Base-by-base conservation (phyloP, 2,329 filamentous ascomycete species). In the Ceratocystis eucalypticola region DNA sequence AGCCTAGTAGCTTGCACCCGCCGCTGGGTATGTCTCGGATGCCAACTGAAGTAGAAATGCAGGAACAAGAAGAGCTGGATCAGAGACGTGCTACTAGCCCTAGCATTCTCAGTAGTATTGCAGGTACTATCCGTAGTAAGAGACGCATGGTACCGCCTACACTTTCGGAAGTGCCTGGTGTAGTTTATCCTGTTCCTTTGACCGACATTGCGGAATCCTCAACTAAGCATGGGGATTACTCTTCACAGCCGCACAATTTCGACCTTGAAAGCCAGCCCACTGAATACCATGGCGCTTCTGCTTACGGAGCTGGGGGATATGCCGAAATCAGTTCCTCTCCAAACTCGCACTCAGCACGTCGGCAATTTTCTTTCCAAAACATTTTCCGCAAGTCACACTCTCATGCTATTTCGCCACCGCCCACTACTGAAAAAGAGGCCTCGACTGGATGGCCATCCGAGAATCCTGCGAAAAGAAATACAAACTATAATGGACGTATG, bases 301-400 rank as follows among this genome's bases (percentile, higher is more conserved):
- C 75, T 62, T 74, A 75, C 62, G 77, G 74, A 77, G 74, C 68
- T 76, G 75, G 68, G 75, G 73, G 71, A 69, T 76, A 1, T 46
- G 61, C 62, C 15, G 66, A 65, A 28, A 33, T 30, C 8, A 44
- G 15, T 8, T 86, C 87, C 0, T 80, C 83, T 2, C 86, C 86
- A 1, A 85, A 85, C 3, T 84, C 81, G 2, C 83, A 82, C 65
- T 78, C 78, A 37, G 84, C 88, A 10, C 83, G 79, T 70, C 83
- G 93, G 68, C 90, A 96, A 73, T 99, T 97, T 76, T 95, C 89
- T 20, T 97, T 97, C 79, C 88, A 92, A 70, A 91, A 88, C 70
- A 85, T 96, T 64, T 94, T 96, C 75, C 71, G 73, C 65, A 74
- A 74, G 45, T 72, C 72, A 22, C 69, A 72, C 44, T 25, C 66